phyloP scores from a whole-genome alignment of 768 basidiomycete species.

The Mycena galopus region DNA sequence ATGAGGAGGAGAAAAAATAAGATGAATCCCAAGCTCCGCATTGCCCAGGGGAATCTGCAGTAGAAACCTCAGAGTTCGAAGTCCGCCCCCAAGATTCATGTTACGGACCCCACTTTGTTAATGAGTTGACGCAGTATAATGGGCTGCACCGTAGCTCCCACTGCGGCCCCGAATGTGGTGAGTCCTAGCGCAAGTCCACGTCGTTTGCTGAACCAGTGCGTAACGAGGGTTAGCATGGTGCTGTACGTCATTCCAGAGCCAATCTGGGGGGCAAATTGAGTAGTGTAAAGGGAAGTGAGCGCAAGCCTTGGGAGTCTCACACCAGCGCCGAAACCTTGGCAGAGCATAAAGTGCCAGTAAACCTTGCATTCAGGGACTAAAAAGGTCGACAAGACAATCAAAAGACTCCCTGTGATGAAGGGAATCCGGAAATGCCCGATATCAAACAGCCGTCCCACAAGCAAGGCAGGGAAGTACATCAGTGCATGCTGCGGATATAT shows the following conservation, averaged over 20 bases:
- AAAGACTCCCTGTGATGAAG: conserved; percentile 50
- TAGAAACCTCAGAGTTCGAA: not conserved
- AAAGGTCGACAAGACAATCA: conserved; percentile 59
- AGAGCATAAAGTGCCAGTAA: conserved; percentile 74
- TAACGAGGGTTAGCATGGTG: conserved; percentile 47
- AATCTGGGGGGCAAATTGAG: not conserved
- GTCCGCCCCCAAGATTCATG: not conserved
- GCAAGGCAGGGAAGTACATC: not conserved
- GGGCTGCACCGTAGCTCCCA: conserved; percentile 63
- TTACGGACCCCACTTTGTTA: conserved; percentile 52
- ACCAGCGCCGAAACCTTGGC: conserved; percentile 67
- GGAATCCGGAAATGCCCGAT: not conserved
- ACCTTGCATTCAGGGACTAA: conserved; percentile 64
- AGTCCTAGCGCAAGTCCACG: conserved; percentile 61
- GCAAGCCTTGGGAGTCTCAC: conserved; percentile 48
- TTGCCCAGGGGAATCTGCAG: conserved; percentile 65
- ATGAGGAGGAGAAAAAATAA: conserved; percentile 53
- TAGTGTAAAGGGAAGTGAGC: not conserved
- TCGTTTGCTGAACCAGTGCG: conserved; percentile 64
- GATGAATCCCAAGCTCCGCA: conserved; percentile 64
- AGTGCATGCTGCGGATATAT: not conserved
- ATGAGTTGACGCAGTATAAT: conserved; percentile 57
- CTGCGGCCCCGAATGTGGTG: conserved; percentile 58
- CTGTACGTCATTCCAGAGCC: not conserved
- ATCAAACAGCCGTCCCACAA: not conserved